Percentiles rank a stretch among this genome's conserved stretches.
Conservation (phyloP, 164 flowering plant species). For the grape (Vitis vinifera) region DNA sequence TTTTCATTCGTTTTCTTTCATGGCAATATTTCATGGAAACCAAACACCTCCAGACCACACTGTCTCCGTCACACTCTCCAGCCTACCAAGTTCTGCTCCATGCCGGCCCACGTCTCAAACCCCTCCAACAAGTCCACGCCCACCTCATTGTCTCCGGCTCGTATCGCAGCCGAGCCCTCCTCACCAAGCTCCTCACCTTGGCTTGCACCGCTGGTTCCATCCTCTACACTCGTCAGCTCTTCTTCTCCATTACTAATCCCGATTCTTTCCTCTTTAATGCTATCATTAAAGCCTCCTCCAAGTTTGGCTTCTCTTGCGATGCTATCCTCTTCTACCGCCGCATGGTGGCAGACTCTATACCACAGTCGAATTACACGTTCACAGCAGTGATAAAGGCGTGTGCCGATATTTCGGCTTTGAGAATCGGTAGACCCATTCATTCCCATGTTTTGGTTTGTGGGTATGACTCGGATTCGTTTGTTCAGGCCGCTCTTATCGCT, state of each 20-base stretch:
- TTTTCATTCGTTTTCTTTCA: neutral
- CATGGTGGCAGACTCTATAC: constrained; percentile 32
- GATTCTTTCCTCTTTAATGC: constrained; percentile 69
- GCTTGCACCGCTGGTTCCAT: constrained; percentile 56
- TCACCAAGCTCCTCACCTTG: constrained; percentile 64
- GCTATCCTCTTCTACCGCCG: constrained; percentile 47
- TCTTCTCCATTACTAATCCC: constrained; percentile 46
- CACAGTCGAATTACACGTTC: constrained; percentile 52
- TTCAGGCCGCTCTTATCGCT: constrained; percentile 54
- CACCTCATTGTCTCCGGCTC: constrained; percentile 47
- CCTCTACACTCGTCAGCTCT: constrained; percentile 48
- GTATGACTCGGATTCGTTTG: constrained; percentile 50
- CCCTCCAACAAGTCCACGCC: constrained; percentile 63
- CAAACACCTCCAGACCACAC: constrained; percentile 1
- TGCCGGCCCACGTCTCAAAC: constrained; percentile 52
- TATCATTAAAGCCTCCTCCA: constrained; percentile 48
- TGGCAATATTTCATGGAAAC: neutral
- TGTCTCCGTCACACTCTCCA: constrained; percentile 24
- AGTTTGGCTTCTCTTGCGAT: constrained; percentile 35
- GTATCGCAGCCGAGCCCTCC: constrained; percentile 46
- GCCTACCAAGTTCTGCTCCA: constrained; percentile 40
- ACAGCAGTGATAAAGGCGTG: constrained; percentile 61
- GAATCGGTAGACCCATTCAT: constrained; percentile 46
- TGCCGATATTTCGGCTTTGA: constrained; percentile 35
- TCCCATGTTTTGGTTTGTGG: constrained; percentile 50